A percentile compares a stretch with the other conserved stretches of the same genome.
These are phyloP conservation scores for Rutstroemia sp. DNA, from an alignment of 2,329 filamentous ascomycete genomes.

Conservation along the genomic window DNA sequence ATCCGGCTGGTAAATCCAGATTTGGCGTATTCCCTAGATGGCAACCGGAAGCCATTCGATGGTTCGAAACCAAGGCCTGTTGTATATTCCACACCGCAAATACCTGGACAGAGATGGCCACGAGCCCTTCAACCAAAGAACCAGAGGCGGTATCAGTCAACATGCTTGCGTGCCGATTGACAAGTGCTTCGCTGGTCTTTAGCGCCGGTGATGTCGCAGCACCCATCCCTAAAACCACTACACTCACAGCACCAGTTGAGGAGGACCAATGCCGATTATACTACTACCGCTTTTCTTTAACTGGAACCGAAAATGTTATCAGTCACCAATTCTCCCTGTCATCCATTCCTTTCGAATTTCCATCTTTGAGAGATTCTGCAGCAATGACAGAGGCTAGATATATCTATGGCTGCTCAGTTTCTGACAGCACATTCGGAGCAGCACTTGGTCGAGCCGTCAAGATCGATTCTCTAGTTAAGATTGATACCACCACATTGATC, in stretches of 20 bases:
- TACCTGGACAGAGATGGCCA: conserved; percentile 50
- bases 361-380: conserved; percentile 45
- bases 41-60: conserved; percentile 47
- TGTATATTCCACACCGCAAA: conserved; percentile 69
- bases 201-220: conserved; percentile 54
- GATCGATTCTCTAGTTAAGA: conserved; percentile 57
- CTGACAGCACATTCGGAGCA: conserved; percentile 47
- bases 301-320: conserved; percentile 33
- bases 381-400: conserved; percentile 53
- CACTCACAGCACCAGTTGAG: conserved; percentile 32
- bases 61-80: conserved; percentile 62
- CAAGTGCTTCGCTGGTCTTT: conserved; percentile 57
- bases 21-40: conserved; percentile 63
- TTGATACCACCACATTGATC: conserved; percentile 49
- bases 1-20: conserved; percentile 48
- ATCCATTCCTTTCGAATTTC: conserved; percentile 62
- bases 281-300: conserved; percentile 55
- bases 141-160: conserved; percentile 42
- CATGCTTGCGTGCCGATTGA: conserved; percentile 59
- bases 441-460: conserved; percentile 58
- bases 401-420: conserved; percentile 60
- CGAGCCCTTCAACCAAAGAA: conserved; percentile 16
- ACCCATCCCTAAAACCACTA: conserved; percentile 35
- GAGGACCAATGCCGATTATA: conserved; percentile 63
- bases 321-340: conserved; percentile 57